A percentile compares a stretch with the other conserved stretches of the same genome.
Evolutionary conservation across 176 grass and related monocot genomes (phyloP).

Genomic region (Oryza meridionalis): DNA sequence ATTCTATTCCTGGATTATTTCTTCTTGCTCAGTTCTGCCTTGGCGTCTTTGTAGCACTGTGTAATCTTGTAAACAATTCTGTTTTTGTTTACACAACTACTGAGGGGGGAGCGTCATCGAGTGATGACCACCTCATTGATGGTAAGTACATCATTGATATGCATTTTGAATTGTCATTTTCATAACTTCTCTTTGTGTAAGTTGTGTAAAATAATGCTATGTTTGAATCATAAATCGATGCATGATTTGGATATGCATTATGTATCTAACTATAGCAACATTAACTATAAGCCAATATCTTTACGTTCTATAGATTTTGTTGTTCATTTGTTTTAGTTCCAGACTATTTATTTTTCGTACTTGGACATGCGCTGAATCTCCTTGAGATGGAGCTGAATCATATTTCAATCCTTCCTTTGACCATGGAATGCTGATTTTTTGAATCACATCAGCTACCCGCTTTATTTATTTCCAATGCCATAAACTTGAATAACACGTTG

Average conservation of each 20-base stretch:
- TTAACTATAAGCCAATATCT: neutral
- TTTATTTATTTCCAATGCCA: neutral
- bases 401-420: neutral
- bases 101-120: constrained; percentile 60
- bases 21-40: constrained; percentile 96
- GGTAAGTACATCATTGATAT: constrained; percentile 49
- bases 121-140: constrained; percentile 78
- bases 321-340: neutral
- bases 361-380: neutral
- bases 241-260: constrained; percentile 13
- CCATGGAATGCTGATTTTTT: neutral
- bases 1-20: constrained; percentile 96
- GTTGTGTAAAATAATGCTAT: constrained; percentile 15
- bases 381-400: neutral
- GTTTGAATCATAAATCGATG: constrained; percentile 18
- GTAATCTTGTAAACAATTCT: constrained; percentile 98
- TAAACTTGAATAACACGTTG: neutral
- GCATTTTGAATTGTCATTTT: constrained; percentile 32
- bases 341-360: neutral
- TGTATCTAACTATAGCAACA: neutral
- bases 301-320: neutral
- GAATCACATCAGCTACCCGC: neutral
- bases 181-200: neutral
- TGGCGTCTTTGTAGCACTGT: constrained; percentile 93
- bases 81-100: constrained; percentile 77